phyloP scores from a whole-genome alignment of 1,139 yeast species.

The Yamadazyma diospyri region DNA sequence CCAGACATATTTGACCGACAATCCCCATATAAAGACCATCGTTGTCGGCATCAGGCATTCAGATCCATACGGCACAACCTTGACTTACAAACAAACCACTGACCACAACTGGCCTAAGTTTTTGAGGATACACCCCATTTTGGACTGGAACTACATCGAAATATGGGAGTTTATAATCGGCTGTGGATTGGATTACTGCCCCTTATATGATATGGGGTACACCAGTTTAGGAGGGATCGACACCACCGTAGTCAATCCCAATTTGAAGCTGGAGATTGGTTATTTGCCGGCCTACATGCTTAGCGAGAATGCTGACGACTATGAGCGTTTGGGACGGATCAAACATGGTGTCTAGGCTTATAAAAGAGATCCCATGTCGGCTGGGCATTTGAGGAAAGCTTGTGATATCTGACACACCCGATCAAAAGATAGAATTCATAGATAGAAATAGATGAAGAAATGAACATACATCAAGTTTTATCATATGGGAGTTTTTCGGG shows the following conservation, averaged over 20 bases:
- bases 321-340: conserved; percentile 45
- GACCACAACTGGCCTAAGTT: conserved; percentile 90
- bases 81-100: conserved; percentile 59
- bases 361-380: too few species aligned
- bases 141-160: conserved; percentile 76
- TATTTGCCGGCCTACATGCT: conserved; percentile 68
- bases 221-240: conserved; percentile 78
- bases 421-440: background rate
- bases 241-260: conserved; percentile 67
- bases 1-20: conserved; percentile 45
- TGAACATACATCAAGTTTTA: background rate
- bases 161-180: conserved; percentile 68
- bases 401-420: background rate
- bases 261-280: conserved; percentile 31
- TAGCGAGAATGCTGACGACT: conserved; percentile 55
- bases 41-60: conserved; percentile 79
- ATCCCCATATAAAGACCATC: conserved; percentile 55
- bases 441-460: background rate
- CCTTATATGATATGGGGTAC: conserved; percentile 70
- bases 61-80: conserved; percentile 67
- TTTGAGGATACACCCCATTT: conserved; percentile 72
- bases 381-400: too few species aligned
- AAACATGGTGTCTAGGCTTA: too few species aligned
- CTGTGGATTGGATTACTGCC: conserved; percentile 57
- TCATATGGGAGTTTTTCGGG: conserved; percentile 17